Conservation (phyloP, 1,284 basidiomycete genomes). For the Cutaneotrichosporon arboriforme region DNA sequence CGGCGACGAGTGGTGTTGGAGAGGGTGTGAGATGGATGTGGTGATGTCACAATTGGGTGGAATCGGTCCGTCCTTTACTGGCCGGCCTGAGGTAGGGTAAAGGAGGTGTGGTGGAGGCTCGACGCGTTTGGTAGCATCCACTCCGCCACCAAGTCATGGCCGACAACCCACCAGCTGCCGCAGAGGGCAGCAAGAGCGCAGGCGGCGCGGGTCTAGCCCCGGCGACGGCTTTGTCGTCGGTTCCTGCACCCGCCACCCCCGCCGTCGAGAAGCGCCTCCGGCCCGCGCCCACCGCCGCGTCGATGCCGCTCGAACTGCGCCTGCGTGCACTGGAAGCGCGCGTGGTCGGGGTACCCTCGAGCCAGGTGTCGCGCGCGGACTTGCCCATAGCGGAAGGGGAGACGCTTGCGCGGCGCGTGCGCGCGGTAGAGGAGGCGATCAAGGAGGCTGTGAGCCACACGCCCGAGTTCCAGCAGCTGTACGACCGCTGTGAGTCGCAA, state of each 20-base stretch:
- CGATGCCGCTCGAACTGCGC: constrained; percentile 33
- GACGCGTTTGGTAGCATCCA: too few species aligned
- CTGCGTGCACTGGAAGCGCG: constrained; percentile 39
- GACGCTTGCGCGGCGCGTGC: constrained; percentile 19
- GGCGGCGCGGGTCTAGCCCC: too few species aligned
- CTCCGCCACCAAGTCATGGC: too few species aligned
- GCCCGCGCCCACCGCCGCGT: not conserved
- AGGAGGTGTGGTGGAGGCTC: too few species aligned
- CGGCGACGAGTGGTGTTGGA: not conserved
- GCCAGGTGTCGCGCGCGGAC: not conserved
- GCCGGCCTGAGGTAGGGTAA: too few species aligned
- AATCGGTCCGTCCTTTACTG: too few species aligned
- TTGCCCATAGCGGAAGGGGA: not conserved
- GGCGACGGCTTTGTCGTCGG: too few species aligned
- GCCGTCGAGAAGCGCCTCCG: not conserved
- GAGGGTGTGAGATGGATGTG: not conserved
- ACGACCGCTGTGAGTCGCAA: constrained; percentile 36
- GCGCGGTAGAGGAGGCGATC: constrained; percentile 21
- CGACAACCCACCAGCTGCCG: too few species aligned
- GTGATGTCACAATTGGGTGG: not conserved
- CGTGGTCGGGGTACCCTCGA: constrained; percentile 24
- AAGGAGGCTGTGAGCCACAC: constrained; percentile 21
- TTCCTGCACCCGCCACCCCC: not conserved
- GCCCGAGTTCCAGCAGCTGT: constrained; percentile 34
- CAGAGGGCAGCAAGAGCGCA: too few species aligned